These are phyloP conservation scores for Corchorus capsularis DNA, from an alignment of 345 rosid species.

Conservation along the genomic window DNA sequence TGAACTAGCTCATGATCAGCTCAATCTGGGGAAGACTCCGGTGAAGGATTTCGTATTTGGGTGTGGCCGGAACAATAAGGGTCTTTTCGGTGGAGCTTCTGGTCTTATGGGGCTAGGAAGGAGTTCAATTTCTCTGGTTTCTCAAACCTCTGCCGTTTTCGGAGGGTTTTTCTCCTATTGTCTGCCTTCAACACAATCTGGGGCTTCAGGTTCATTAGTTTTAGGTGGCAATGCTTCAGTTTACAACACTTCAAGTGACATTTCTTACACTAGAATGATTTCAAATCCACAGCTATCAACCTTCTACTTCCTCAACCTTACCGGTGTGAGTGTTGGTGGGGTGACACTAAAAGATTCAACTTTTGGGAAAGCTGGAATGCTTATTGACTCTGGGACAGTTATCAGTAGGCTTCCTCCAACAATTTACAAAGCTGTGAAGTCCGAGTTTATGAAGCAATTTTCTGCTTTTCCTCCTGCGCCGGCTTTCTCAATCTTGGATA, in stretches of 20 bases:
- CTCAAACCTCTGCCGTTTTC: slow-evolving; percentile 56
- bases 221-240: slow-evolving; percentile 60
- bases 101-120: slow-evolving; percentile 89
- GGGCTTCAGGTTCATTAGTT: slow-evolving; percentile 72
- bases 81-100: slow-evolving; percentile 86
- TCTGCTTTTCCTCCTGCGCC: slow-evolving; percentile 71
- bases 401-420: slow-evolving; percentile 78
- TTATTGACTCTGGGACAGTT: slow-evolving; percentile 90
- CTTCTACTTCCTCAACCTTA: slow-evolving; percentile 81
- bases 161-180: slow-evolving; percentile 87
- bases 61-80: slow-evolving; percentile 75
- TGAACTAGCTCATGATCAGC: slow-evolving; percentile 58
- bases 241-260: slow-evolving; percentile 61
- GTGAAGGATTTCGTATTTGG: slow-evolving; percentile 65
- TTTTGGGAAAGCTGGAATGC: slow-evolving; percentile 46
- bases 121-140: slow-evolving; percentile 65
- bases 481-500: slow-evolving; percentile 71
- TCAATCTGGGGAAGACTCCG: slow-evolving; percentile 44
- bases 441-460: slow-evolving; percentile 71
- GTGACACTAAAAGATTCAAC: slow-evolving; percentile 39
- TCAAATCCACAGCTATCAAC: slow-evolving; percentile 58
- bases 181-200: slow-evolving; percentile 62
- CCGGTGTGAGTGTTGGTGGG: slow-evolving; percentile 65
- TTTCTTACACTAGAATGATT: slow-evolving; percentile 66
- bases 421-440: slow-evolving; percentile 66